Conservation (phyloP, 805 yeast genomes). For the Cyberlindnera suaveolens region DNA sequence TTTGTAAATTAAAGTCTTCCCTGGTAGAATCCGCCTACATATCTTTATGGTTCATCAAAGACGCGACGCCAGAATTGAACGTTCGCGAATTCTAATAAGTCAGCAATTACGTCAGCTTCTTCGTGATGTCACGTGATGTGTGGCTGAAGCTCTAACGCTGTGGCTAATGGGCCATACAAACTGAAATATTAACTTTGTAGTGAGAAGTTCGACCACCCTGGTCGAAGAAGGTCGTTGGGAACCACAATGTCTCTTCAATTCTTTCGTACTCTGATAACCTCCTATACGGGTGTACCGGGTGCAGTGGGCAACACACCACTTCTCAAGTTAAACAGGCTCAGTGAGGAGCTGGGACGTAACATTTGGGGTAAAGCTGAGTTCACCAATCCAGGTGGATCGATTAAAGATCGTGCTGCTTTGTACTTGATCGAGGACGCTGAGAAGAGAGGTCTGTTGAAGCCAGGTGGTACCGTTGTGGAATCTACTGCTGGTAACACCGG, state of each 20-base stretch:
- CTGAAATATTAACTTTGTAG: too few species aligned
- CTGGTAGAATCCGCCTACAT: too few species aligned
- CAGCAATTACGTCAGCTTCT: too few species aligned
- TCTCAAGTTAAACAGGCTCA: slow-evolving; percentile 50
- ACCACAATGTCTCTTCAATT: slow-evolving; percentile 1
- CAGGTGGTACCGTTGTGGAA: slow-evolving; percentile 86
- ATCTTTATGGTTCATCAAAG: too few species aligned
- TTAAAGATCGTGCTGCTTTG: slow-evolving; percentile 85
- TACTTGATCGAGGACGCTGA: slow-evolving; percentile 78
- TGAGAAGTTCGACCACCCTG: too few species aligned
- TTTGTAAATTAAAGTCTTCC: too few species aligned
- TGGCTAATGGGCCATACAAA: too few species aligned
- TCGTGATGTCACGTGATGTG: too few species aligned
- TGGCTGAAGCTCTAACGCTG: too few species aligned
- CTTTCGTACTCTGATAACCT: slow-evolving; percentile 32
- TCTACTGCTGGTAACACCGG: slow-evolving; percentile 98
- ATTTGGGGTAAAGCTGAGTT: slow-evolving; percentile 88
- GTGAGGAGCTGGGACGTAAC: slow-evolving; percentile 58
- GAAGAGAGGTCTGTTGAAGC: slow-evolving; percentile 47
- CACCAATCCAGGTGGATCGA: slow-evolving; percentile 92
- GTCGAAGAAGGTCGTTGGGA: not conserved
- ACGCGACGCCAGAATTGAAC: too few species aligned
- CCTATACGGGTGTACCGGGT: slow-evolving; percentile 52
- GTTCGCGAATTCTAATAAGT: too few species aligned
- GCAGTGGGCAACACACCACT: slow-evolving; percentile 95